Evolutionary conservation across 805 yeast species (phyloP).

Genomic region (Spathaspora gorwiae): DNA sequence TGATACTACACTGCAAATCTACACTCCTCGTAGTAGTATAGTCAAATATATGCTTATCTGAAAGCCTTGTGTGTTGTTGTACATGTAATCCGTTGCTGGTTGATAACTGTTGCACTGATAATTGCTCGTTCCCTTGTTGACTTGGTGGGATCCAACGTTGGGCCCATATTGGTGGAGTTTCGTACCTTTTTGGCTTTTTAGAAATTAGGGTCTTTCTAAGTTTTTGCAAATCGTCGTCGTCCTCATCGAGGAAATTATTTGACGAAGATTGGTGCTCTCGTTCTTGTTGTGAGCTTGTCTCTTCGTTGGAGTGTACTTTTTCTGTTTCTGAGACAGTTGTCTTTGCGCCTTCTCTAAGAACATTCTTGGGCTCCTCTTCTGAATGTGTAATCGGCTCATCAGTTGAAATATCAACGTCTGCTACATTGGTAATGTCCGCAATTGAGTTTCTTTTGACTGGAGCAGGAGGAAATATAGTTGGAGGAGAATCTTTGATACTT

Average conservation of each 20-base stretch:
- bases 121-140: background rate
- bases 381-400: conserved; percentile 28
- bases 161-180: conserved; percentile 79
- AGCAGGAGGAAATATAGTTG: background rate
- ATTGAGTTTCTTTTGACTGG: conserved; percentile 15
- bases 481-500: background rate
- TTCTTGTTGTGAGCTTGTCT: background rate
- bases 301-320: background rate
- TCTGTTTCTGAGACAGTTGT: conserved; percentile 1
- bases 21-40: conserved; percentile 25
- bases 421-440: conserved; percentile 36
- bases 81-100: background rate
- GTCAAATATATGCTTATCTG: conserved; percentile 28
- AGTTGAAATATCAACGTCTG: conserved; percentile 36
- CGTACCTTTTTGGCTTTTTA: conserved; percentile 57
- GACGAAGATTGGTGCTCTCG: conserved; percentile 6
- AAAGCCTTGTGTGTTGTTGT: conserved; percentile 8
- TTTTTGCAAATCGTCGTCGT: conserved; percentile 24
- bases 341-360: conserved; percentile 8
- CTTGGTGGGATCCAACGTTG: conserved; percentile 56
- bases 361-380: conserved; percentile 25
- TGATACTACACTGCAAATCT: conserved; percentile 50
- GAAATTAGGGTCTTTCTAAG: conserved; percentile 17
- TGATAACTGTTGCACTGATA: background rate
- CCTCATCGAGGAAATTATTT: conserved; percentile 6